Evolutionary conservation across 2,329 filamentous ascomycete genomes (phyloP).

Genomic region (Chalara sp.): DNA sequence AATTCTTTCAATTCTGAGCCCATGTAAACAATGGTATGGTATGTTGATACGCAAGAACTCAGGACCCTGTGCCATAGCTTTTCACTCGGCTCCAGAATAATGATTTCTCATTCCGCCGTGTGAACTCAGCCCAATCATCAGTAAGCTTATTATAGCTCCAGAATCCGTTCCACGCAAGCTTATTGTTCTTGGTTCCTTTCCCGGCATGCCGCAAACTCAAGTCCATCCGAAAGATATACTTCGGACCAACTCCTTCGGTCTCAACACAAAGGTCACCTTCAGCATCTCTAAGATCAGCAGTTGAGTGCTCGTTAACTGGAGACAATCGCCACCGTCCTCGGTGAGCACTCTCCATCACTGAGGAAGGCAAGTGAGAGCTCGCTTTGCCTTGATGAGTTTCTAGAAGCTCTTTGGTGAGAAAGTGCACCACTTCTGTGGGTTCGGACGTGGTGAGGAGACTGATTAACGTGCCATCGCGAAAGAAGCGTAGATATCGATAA

Average conservation of each 20-base stretch:
- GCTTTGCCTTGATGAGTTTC: constrained; percentile 23
- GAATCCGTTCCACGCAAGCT: constrained; percentile 80
- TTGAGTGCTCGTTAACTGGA: constrained; percentile 19
- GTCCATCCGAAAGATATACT: constrained; percentile 83
- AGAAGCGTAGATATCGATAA: constrained; percentile 93
- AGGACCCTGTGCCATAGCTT: constrained; percentile 46
- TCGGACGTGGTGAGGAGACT: constrained; percentile 75
- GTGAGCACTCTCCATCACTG: constrained; percentile 62
- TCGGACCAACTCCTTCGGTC: constrained; percentile 70
- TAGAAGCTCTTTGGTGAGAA: constrained; percentile 68
- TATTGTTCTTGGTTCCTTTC: constrained; percentile 69
- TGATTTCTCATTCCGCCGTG: constrained; percentile 54
- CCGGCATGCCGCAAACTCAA: constrained; percentile 61
- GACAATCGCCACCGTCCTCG: constrained; percentile 59
- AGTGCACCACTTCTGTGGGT: constrained; percentile 79
- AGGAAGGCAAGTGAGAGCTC: constrained; percentile 34
- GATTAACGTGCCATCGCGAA: constrained; percentile 79
- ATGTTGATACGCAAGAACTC: too few relatives aligned
- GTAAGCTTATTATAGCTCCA: constrained; percentile 87
- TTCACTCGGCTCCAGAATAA: constrained; percentile 62
- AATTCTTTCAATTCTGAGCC: not conserved
- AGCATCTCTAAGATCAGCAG: constrained; percentile 31
- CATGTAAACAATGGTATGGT: too few relatives aligned
- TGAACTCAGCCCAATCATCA: constrained; percentile 85
- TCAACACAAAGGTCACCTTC: constrained; percentile 75